phyloP scores from a whole-genome alignment of 1,284 basidiomycete species.

The Peniophora sp. region DNA sequence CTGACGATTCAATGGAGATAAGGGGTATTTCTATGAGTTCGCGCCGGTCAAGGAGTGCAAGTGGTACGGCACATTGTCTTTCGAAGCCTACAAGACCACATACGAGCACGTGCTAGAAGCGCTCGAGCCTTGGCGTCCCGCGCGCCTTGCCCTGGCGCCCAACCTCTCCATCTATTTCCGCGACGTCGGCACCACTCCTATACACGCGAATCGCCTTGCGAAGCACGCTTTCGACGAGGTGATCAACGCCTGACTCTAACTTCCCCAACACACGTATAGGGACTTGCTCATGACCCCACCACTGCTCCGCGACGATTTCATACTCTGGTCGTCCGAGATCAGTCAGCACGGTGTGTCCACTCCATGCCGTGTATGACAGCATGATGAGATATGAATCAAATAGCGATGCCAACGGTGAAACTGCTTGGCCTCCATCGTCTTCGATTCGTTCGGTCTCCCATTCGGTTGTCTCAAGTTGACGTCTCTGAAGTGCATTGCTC shows the following conservation, averaged over 20 bases:
- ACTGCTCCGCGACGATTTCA: conserved; percentile 54
- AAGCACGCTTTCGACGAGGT: conserved; percentile 70
- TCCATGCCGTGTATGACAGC: no score
- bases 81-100: conserved; percentile 60
- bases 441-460: no score
- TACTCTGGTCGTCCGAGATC: conserved; percentile 38
- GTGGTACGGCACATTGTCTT: conserved; percentile 41
- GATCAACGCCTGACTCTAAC: conserved; percentile 36
- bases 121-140: conserved; percentile 56
- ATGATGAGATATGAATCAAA: no score
- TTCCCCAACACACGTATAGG: conserved; percentile 36
- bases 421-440: no score
- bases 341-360: conserved; percentile 25
- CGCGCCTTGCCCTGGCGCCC: conserved; percentile 82
- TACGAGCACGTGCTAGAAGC: conserved; percentile 54
- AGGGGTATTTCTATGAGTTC: conserved; percentile 62
- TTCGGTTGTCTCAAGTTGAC: no score
- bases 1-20: conserved; percentile 33
- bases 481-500: no score
- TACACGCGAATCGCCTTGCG: conserved; percentile 87
- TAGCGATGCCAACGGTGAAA: no score
- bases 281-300: conserved; percentile 64
- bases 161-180: conserved; percentile 98
- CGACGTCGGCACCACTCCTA: conserved; percentile 88
- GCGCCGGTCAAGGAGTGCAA: conserved; percentile 37